Evolutionary conservation across 2,329 filamentous ascomycete species (phyloP).

Genomic region (Fusarium newnesense): DNA sequence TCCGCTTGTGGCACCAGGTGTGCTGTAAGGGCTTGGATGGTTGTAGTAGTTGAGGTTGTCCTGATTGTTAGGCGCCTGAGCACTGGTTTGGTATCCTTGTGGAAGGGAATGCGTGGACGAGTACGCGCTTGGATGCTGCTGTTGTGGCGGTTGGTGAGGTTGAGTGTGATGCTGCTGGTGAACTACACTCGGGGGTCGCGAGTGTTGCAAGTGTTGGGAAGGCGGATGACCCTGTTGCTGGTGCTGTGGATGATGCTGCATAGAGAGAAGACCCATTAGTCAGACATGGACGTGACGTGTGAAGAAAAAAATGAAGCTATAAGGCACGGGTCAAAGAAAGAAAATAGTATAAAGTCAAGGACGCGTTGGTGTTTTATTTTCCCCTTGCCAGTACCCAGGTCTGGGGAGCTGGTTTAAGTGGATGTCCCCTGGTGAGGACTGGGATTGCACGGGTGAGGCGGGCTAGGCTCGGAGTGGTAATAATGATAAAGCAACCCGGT

Average conservation of each 20-base stretch:
- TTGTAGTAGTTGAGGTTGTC: conserved; percentile 78
- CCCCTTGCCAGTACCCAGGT: conserved; percentile 59
- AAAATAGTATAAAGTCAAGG: conserved; percentile 54
- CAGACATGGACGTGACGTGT: conserved; percentile 48
- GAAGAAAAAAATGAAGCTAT: conserved; percentile 47
- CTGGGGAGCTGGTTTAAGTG: conserved; percentile 54
- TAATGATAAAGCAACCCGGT: conserved; percentile 53
- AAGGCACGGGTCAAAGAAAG: conserved; percentile 45
- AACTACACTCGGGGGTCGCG: conserved; percentile 77
- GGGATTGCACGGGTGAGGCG: conserved; percentile 62
- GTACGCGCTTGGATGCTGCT: conserved; percentile 73
- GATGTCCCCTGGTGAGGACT: conserved; percentile 56
- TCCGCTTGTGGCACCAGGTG: conserved; percentile 81
- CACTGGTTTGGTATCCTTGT: conserved; percentile 74
- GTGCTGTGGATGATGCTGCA: conserved; percentile 82
- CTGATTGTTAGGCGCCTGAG: conserved; percentile 70
- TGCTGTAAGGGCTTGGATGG: conserved; percentile 85
- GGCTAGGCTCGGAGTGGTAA: conserved; percentile 57
- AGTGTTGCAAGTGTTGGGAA: conserved; percentile 74
- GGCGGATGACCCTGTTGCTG: conserved; percentile 77
- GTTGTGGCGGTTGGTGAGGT: conserved; percentile 69
- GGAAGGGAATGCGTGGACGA: conserved; percentile 72
- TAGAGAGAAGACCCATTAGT: conserved; percentile 71
- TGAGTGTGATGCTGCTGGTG: conserved; percentile 78
- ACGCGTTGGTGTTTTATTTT: conserved; percentile 63